Base-by-base conservation (phyloP, 2,329 filamentous ascomycete species). In the Remersonia thermophila region DNA sequence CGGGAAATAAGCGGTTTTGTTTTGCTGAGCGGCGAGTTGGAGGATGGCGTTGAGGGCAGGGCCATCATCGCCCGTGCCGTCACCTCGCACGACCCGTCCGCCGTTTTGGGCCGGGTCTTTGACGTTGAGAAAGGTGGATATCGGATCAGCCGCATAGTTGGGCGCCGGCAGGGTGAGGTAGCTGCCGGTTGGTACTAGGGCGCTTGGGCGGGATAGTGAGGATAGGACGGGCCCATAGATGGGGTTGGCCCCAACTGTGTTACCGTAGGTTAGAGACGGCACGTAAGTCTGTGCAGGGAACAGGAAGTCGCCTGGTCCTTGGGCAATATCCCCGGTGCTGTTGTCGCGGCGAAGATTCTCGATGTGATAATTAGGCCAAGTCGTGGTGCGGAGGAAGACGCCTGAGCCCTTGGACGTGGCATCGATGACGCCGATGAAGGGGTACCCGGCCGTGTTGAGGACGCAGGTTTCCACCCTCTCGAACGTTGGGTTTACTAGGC, bases 1-100 rank as follows among this genome's bases (percentile, higher is more conserved):
- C 25, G 71, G 69, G 46, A 76, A 65, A 48, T 65, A 76, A 12
- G 68, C 63, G 34, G 75, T 60, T 40, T 64, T 59, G 35, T 55
- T 53, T 3, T 48, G 44, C 52, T 54, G 31, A 1, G 59, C 61
- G 7, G 60, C 61, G 15, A 47, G 48, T 17, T 50, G 43, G 12
- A 65, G 52, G 7, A 63, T 51, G 27, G 53, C 45, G 43, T 64
- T 64, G 6, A 65, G 51, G 11, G 50, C 51, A 0, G 39, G 52
- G 0, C 58, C 47, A 23, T 65, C 62, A 40, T 66, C 61, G 9
- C 45, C 35, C 6, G 51, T 55, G 41, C 57, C 47, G 42, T 65
- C 61, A 23, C 62, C 61, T 1, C 54, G 45, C 14, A 65, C 50
- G 2, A 41, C 52, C 29, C 47, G 32, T 6, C 57, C 57, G 33